These are phyloP conservation scores for Cyclotella atomus DNA, from an alignment of 108 stramenopile species.

Conservation along the genomic window DNA sequence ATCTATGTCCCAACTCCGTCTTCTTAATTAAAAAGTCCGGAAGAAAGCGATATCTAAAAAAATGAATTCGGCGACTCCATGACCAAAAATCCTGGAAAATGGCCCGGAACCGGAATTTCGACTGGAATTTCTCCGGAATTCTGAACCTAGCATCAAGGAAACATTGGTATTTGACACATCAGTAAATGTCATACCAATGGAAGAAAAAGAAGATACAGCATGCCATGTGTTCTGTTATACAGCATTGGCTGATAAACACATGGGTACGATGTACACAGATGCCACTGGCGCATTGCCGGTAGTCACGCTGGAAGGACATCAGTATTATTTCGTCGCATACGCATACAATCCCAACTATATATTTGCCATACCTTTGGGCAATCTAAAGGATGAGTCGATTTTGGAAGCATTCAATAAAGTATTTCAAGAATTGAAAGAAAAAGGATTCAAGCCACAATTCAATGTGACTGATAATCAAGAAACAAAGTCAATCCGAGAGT, in stretches of 20 bases:
- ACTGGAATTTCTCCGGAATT: too few species aligned
- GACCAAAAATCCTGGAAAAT: too few species aligned
- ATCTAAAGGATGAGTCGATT: background rate
- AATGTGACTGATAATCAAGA: conserved; percentile 26
- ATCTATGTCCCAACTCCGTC: too few species aligned
- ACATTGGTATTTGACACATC: too few species aligned
- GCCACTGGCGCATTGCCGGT: conserved; percentile 44
- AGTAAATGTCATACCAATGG: background rate
- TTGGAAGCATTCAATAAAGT: conserved; percentile 10
- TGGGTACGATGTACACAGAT: conserved; percentile 11
- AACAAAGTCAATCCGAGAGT: conserved; percentile 1
- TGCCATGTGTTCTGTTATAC: conserved; percentile 2
- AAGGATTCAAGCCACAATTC: conserved; percentile 25
- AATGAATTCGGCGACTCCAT: too few species aligned
- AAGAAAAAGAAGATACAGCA: background rate
- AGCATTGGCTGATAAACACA: conserved; percentile 11
- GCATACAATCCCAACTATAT: background rate
- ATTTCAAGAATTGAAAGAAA: conserved; percentile 12
- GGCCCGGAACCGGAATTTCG: too few species aligned
- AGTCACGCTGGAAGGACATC: conserved; percentile 22
- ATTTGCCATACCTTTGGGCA: background rate
- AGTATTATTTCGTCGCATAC: conserved; percentile 35
- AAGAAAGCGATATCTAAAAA: too few species aligned
- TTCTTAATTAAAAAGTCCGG: too few species aligned
- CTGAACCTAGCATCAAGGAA: too few species aligned